Evolutionary conservation across 2,329 filamentous ascomycete genomes (phyloP), one percentile per base, ranked within the genome.

Genomic region (Cladosporium cucumerinum): DNA sequence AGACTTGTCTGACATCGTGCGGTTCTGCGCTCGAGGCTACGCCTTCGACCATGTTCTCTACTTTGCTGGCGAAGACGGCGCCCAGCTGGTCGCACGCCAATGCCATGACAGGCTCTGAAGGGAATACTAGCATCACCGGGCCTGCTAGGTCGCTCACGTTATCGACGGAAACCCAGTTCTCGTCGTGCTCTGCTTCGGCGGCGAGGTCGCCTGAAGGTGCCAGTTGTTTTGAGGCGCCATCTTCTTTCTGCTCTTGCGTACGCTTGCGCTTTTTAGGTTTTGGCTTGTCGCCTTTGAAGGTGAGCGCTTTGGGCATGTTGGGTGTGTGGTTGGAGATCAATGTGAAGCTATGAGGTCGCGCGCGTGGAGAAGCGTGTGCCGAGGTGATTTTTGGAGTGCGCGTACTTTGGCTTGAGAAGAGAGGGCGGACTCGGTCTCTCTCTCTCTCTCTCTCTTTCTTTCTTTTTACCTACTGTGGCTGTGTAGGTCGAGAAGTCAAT

Each of bases 281-380:
- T 81, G 95, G 95, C 79, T 96, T 97, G 81, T 99, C 95, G 82
- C 95, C 95, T 81, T 99, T 99, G 84, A 99, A 99, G 57, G 87
- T 84, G 65, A 99, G 86, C 57, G 94, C 89, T 77, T 96, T 97
- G 71, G 96, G 89, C 91, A 95, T 95, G 46, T 14, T 36, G 49
- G 18, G 34, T 36, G 26, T 18, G 32, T 59, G 39, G 51, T 32
- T 57, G 32, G 30, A 25, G 32, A 8, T 36, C 6, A 36, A 39
- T 32, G 26, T 39, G 54, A 57, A 23, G 52, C 36, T 39, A n/a
- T n/a, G 34, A 43, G 14, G 34, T 8, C 5, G 16, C 16, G n/a
- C 39, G 39, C 39, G 39, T 46, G 39, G 39, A 46, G 39, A 46
- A 46, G 39, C 39, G 39, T 46, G 39, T 46, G 39, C 39, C 39